Conservation (phyloP, 2,329 filamentous ascomycete species). For the Trichoderma sp. region DNA sequence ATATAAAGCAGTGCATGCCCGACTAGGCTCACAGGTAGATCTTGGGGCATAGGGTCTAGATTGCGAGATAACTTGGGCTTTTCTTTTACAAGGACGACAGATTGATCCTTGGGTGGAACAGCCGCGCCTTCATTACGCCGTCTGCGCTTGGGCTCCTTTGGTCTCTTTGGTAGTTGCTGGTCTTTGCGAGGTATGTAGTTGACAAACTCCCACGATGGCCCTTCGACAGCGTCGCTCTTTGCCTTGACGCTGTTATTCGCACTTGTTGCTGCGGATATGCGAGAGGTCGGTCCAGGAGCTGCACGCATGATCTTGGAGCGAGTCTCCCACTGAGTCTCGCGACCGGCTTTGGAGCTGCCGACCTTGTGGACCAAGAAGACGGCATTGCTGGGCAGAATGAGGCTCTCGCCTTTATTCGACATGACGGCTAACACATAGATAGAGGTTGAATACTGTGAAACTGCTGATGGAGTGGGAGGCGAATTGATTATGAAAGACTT, state of each 20-base stretch:
- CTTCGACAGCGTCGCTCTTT: background rate
- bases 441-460: background rate
- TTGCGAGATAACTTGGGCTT: background rate
- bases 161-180: background rate
- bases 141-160: background rate
- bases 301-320: slow-evolving; percentile 8
- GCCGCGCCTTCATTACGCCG: background rate
- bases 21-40: background rate
- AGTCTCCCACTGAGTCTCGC: slow-evolving; percentile 4
- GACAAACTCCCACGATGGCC: slow-evolving; percentile 1
- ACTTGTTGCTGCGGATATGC: background rate
- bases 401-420: slow-evolving; percentile 9
- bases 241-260: background rate
- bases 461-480: background rate
- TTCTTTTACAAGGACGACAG: background rate
- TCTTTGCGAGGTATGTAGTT: background rate
- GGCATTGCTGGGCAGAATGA: slow-evolving; percentile 14
- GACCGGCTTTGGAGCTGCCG: background rate
- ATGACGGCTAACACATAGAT: background rate
- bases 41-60: background rate
- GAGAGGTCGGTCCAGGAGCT: background rate
- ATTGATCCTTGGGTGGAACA: background rate
- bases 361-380: slow-evolving; percentile 16
- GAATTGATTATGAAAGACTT: background rate
- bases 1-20: slow-evolving; percentile 12